phyloP scores from a whole-genome alignment of 2,329 filamentous ascomycete genomes.

The Fusarium sublunatum region DNA sequence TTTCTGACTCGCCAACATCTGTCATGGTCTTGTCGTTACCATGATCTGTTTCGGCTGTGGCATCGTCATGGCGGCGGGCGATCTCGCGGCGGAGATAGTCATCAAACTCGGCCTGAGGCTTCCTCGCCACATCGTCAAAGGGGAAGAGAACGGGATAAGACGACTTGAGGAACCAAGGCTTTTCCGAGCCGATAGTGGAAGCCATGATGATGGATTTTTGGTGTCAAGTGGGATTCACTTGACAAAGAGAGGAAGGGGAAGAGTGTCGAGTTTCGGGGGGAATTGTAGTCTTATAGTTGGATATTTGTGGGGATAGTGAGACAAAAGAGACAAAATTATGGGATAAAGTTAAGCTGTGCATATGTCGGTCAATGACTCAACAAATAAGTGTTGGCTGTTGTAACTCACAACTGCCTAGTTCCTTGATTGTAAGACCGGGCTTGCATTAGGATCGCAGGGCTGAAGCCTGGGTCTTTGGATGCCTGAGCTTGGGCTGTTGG shows the following conservation, averaged over 20 bases:
- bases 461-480: constrained; percentile 28
- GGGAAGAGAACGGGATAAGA: constrained; percentile 55
- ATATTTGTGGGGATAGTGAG: background rate
- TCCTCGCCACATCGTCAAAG: constrained; percentile 49
- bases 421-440: background rate
- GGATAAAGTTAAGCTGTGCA: background rate
- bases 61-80: constrained; percentile 19
- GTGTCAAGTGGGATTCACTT: constrained; percentile 1
- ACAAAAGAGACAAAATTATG: background rate
- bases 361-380: constrained; percentile 37
- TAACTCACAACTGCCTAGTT: background rate
- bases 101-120: constrained; percentile 50
- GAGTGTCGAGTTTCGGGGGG: background rate
- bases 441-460: constrained; percentile 16
- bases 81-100: constrained; percentile 48
- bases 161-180: constrained; percentile 55
- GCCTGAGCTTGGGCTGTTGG: constrained; percentile 18
- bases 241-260: background rate
- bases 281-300: constrained; percentile 13
- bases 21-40: constrained; percentile 22
- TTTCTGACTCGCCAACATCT: constrained; percentile 37
- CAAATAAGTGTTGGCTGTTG: no score
- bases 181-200: constrained; percentile 33
- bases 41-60: background rate
- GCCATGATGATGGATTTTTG: constrained; percentile 31